Evolutionary conservation across 495 filamentous ascomycete genomes (phyloP).

Genomic region (Tuber calosporum): DNA sequence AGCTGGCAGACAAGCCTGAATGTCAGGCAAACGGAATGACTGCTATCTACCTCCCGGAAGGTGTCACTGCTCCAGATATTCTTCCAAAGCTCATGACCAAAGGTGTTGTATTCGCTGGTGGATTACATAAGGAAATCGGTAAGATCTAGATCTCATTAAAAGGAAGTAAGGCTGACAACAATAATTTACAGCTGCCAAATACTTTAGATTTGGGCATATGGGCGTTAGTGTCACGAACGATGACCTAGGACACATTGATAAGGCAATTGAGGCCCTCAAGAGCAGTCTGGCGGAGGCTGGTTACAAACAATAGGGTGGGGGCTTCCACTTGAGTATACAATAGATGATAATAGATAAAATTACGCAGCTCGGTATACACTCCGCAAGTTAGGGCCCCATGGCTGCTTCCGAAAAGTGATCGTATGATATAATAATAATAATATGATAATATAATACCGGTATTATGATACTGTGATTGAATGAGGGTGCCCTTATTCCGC

Average conservation of each 20-base stretch:
- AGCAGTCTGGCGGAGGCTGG: conserved; percentile 65
- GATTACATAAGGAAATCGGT: conserved; percentile 72
- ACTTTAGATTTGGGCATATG: conserved; percentile 78
- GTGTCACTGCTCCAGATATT: conserved; percentile 67
- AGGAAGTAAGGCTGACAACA: not conserved
- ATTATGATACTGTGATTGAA: not conserved
- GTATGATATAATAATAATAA: too few species aligned
- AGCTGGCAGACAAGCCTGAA: conserved; percentile 73
- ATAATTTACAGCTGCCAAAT: conserved; percentile 45
- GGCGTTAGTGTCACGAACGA: conserved; percentile 70
- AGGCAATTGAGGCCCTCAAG: conserved; percentile 70
- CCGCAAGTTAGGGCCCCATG: not conserved
- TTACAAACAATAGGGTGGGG: conserved; percentile 39
- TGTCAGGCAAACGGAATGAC: conserved; percentile 97
- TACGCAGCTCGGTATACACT: not conserved
- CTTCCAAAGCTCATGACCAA: conserved; percentile 80
- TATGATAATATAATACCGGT: too few species aligned
- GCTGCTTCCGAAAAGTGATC: not conserved
- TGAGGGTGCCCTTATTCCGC: not conserved
- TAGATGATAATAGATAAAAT: not conserved
- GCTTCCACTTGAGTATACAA: not conserved
- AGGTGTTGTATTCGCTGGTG: conserved; percentile 88
- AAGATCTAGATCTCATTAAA: not conserved
- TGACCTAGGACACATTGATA: conserved; percentile 63
- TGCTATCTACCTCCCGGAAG: conserved; percentile 87